Evolutionary conservation across 768 basidiomycete species (phyloP).

Genomic region (Termitomyces sp.): DNA sequence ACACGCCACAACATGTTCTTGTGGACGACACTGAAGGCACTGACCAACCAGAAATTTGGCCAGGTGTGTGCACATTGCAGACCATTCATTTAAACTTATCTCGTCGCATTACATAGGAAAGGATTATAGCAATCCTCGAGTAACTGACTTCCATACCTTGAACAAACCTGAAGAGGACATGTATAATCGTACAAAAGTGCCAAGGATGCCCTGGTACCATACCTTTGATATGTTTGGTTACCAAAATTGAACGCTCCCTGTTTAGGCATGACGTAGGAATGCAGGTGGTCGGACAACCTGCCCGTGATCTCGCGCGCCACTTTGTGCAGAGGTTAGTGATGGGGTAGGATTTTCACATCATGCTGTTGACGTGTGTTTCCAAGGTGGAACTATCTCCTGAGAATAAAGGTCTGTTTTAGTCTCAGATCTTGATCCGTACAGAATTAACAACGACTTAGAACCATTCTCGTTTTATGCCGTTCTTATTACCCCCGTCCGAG

Average conservation of each 20-base stretch:
- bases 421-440: conserved; percentile 6
- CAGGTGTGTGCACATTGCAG: conserved; percentile 39
- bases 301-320: conserved; percentile 89
- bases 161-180: conserved; percentile 92
- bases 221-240: not conserved
- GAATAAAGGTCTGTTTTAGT: conserved; percentile 69
- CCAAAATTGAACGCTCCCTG: not conserved
- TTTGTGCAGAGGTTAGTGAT: conserved; percentile 77
- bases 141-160: conserved; percentile 79
- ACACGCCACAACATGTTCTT: conserved; percentile 90
- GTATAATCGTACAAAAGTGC: conserved; percentile 86
- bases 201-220: conserved; percentile 92
- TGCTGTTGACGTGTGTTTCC: conserved; percentile 1
- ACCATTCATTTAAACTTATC: not conserved
- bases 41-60: conserved; percentile 77
- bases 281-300: conserved; percentile 95
- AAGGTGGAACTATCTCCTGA: conserved; percentile 91
- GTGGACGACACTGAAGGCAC: conserved; percentile 73
- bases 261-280: conserved; percentile 92
- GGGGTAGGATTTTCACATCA: conserved; percentile 11
- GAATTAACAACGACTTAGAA: conserved; percentile 46
- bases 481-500: conserved; percentile 89
- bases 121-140: conserved; percentile 89
- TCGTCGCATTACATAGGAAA: conserved; percentile 51
- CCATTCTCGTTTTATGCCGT: conserved; percentile 88